Evolutionary conservation across 495 filamentous ascomycete species (phyloP), one percentile per base, ranked within the genome.

Genomic region (Rhypophila decipiens): DNA sequence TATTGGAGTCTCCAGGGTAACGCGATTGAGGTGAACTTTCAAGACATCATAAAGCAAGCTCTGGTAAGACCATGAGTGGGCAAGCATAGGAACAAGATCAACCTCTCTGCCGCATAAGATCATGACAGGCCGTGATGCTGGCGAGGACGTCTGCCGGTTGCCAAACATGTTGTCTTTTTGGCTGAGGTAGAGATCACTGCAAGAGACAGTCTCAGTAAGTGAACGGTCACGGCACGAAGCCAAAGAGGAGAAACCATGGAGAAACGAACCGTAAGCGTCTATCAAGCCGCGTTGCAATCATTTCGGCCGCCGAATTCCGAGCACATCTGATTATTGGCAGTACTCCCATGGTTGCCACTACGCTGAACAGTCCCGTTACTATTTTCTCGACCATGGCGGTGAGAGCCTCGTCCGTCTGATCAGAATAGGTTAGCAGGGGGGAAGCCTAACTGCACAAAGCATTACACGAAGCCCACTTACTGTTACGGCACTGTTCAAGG

Each of bases 1-100:
- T 13, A 81, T 71, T 4, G 83, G 76, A 3, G 82, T 83, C 55
- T 96, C 89, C 34, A 99, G 79, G 3, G 89, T 96, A 59, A 99
- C 96, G n/a, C 90, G 85, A 55, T 97, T 99, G 39, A 97, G 76
- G 51, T 61, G 53, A 3, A 55, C 59, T 33, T 55, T 59, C 47
- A 97, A 81, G 7, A 99, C 85, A 67, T 99, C 94, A 52, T 95
- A 85, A 24, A 96, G 89, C 15, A 99, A 76, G 1, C 90, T 95
- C 60, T 97, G 93, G 59, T 99, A 99, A 3, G 90, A 96, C 93
- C 93, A 99, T 1, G 90, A 96, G 67, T 99, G 93, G 19, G 90
- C 96, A 1, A 97, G 76, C 94, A 97, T 97, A n/a, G 94, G 90
- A 48, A 95, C 88, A 29, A 97, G 65, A 66, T 99, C 93, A 19